Evolutionary conservation across 176 grass and related monocot genomes (phyloP), one percentile per base, ranked within the genome.

Genomic region (Musa itinerans): DNA sequence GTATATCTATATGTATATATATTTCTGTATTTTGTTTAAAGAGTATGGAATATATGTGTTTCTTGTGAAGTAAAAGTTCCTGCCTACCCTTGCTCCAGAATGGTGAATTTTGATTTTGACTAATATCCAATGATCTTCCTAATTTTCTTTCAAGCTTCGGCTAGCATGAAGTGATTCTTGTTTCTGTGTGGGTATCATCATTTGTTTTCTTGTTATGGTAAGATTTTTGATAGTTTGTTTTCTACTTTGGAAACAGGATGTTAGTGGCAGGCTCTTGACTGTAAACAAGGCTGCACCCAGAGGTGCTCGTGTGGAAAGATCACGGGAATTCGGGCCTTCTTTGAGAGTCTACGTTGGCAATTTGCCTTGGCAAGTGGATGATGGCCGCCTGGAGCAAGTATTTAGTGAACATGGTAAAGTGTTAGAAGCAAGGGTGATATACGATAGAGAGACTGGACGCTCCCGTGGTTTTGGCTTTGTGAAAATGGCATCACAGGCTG

Each of bases 401-500:
- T 75, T 75, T 17, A 75, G 73, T 13, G 73, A 75, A 49, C 54
- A 75, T 19, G 73, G 73, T 61, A 48, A 75, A 75, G 73, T 75
- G 14, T 16, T 75, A 26, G 54, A 75, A 43, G 54, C 73, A 20
- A 59, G 73, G 73, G 54, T 75, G 54, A 16, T 75, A 19, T 75
- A 75, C 17, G 73, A 75, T 43, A 61, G 73, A 75, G 73, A 75
- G 26, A 59, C 73, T 43, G 73, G 73, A 48, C 73, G 73, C 27
- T 75, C 73, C 16, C 73, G 73, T 20, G 73, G 73, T 19, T 75
- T 75, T 75, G 73, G 73, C 19, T 75, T 75, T 11, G 73, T 75
- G 53, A 75, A 56, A 34, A 75, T 75, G 73, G 16, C 25, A 43
- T 59, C 73, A 19, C 22, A 75, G 26, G 29, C 24, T 1, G 73